phyloP scores from a whole-genome alignment of 768 basidiomycete genomes.

The Lactarius deliciosus region DNA sequence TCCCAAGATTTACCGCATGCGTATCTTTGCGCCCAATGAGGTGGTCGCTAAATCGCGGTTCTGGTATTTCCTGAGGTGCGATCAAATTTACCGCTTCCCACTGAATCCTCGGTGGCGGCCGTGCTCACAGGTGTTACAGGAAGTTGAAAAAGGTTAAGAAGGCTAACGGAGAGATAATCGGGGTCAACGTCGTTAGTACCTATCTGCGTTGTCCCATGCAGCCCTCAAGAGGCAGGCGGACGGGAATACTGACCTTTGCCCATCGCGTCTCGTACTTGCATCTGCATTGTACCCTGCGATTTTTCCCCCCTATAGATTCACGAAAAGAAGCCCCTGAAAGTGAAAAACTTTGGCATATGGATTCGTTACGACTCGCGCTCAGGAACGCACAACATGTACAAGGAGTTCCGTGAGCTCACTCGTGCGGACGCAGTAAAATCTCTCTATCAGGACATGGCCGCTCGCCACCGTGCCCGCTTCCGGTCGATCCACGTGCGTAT shows the following conservation, averaged over 20 bases:
- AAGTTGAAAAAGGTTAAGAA: slow-evolving; percentile 99
- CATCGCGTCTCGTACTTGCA: slow-evolving; percentile 37
- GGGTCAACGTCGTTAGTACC: slow-evolving; percentile 91
- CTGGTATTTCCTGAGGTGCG: slow-evolving; percentile 98
- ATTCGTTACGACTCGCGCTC: slow-evolving; percentile 99
- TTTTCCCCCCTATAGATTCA: slow-evolving; percentile 64
- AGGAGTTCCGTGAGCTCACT: slow-evolving; percentile 95
- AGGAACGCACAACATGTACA: slow-evolving; percentile 99
- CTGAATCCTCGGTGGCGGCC: background rate
- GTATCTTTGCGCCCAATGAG: slow-evolving; percentile 98
- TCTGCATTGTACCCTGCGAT: slow-evolving; percentile 32
- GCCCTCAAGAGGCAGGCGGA: slow-evolving; percentile 88
- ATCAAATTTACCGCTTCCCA: background rate
- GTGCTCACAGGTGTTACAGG: slow-evolving; percentile 41
- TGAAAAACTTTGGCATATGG: slow-evolving; percentile 99
- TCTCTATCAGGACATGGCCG: slow-evolving; percentile 99
- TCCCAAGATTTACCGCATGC: slow-evolving; percentile 99
- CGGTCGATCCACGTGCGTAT: slow-evolving; percentile 88
- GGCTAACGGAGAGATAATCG: slow-evolving; percentile 98
- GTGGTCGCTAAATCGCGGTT: slow-evolving; percentile 99
- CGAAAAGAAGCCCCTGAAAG: slow-evolving; percentile 96
- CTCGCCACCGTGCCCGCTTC: slow-evolving; percentile 98
- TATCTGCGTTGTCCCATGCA: slow-evolving; percentile 42
- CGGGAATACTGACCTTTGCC: slow-evolving; percentile 53
- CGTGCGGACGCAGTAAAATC: slow-evolving; percentile 95